Base-by-base conservation (phyloP, 177 flowering plant genomes). In the Tripterygium wilfordii region DNA sequence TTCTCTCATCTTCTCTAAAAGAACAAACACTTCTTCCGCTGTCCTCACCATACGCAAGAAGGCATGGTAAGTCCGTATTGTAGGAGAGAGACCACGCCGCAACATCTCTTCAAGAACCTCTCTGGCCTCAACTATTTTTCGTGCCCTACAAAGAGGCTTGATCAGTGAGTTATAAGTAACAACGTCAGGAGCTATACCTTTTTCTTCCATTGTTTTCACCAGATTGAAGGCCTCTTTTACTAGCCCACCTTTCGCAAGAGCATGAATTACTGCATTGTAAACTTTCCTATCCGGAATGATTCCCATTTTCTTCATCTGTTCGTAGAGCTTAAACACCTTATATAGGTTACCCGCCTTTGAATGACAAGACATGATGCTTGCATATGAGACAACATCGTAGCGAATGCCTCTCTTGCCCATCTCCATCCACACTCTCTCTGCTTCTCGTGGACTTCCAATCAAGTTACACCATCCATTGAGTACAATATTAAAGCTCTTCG, bases 391-490 rank as follows among this genome's bases (percentile, higher is more conserved):
- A 31, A 68, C 88, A 69, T 86, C 98, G 21, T 64, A 63, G 0
- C 5, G 25, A 27, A 85, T 54, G 36, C 80, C 79, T 48, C 74
- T 64, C 62, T 51, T 68, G 19, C 56, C 60, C 96, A 91, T 88
- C 61, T 75, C 79, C 64, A 27, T 70, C 95, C 96, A 85, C 44
- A 83, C 65, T 57, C 98, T 72, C 53, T 73, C 80, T 2, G 75
- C 91, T 53, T 83, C 78, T 12, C 76, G 72, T 4, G 73, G 53
- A 52, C 71, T 73, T n/a, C 61, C 81, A 25, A 83, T 47, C 29
- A 72, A 53, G 52, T 83, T 88, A 53, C 92, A 81, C 98, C 98
- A 85, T 14, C 96, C 96, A 51, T 83, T 82, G 16, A 88, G 77
- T 2, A 91, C 61, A 21, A 86, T 80, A 51, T 92, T 91, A 54